Evolutionary conservation across 768 basidiomycete genomes (phyloP), one percentile per base, ranked within the genome.

Genomic region (Agaricus bisporus): DNA sequence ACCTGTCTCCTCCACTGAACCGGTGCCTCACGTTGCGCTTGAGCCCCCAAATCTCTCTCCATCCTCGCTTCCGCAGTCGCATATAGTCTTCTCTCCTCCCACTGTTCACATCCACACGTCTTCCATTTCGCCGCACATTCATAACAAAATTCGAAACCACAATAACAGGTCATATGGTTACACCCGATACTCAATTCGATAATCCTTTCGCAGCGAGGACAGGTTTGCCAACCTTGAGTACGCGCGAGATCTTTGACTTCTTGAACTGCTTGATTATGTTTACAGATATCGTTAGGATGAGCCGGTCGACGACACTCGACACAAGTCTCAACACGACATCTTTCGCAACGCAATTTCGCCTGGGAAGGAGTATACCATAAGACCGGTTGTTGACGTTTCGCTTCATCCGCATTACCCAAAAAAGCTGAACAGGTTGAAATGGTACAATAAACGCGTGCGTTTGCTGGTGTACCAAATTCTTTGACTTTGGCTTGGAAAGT

Each of bases 161-260:
- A 84, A 18, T 74, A 71, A 56, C 84, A 86, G 12, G 76, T 82
- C 68, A 86, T 85, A 46, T 86, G 85, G 62, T 77, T 81, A 56
- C 85, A 86, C 0, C 85, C 84, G 5, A 70, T 59, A 15, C 67
- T 60, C 14, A 83, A 71, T 57, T 86, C 85, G 37, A 86, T 73
- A 45, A 86, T 70, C 14, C 72, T 67, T 5, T 70, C 60, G 59
- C 85, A 86, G 4, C 72, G 72, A 0, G 83, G 83, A 60, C 85
- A 86, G 0, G 80, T 84, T 59, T 85, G 80, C 83, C 81, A 86
- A 10, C 68, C 67, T 44, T 76, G 56, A 29, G 68, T 57, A 1
- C 60, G 60, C 0, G 81, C 82, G 2, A 83, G 71, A 3, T 68
- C 72, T 18, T 64, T 70, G 4, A 84, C 63, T 42, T 72, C 72